phyloP scores from a whole-genome alignment of 768 basidiomycete genomes.

The Artomyces pyxidatus region DNA sequence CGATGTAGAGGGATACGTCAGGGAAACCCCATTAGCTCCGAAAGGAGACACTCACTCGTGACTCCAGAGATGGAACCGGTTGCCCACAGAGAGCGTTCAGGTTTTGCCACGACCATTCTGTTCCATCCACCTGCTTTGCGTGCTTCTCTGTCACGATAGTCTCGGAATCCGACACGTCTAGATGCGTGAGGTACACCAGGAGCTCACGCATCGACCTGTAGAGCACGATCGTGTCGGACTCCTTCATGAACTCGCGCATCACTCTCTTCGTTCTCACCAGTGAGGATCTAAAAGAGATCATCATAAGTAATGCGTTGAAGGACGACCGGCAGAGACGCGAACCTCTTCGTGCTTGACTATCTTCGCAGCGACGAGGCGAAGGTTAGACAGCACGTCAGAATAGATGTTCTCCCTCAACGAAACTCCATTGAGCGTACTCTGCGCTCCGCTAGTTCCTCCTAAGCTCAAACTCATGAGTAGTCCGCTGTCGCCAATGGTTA shows the following conservation, averaged over 20 bases:
- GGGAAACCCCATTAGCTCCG: background rate
- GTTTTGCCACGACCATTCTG: slow-evolving; percentile 99
- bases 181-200: slow-evolving; percentile 93
- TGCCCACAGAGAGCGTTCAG: slow-evolving; percentile 99
- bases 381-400: slow-evolving; percentile 87
- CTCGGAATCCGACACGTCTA: slow-evolving; percentile 95
- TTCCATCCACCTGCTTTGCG: slow-evolving; percentile 92
- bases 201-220: slow-evolving; percentile 99
- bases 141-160: slow-evolving; percentile 96
- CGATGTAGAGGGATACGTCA: slow-evolving; percentile 1
- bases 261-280: slow-evolving; percentile 98
- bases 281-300: slow-evolving; percentile 60
- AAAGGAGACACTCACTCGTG: slow-evolving; percentile 94
- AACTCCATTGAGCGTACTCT: slow-evolving; percentile 67
- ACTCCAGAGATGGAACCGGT: slow-evolving; percentile 98
- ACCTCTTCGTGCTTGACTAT: slow-evolving; percentile 99
- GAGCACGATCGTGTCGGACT: slow-evolving; percentile 94
- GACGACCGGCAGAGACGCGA: slow-evolving; percentile 15
- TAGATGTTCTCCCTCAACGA: slow-evolving; percentile 91
- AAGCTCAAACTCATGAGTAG: slow-evolving; percentile 85
- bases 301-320: slow-evolving; percentile 2
- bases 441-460: slow-evolving; percentile 53
- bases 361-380: slow-evolving; percentile 90
- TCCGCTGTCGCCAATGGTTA: slow-evolving; percentile 82
- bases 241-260: slow-evolving; percentile 99